Evolutionary conservation across 192 early-diverging fungal species (phyloP).

Genomic region (Bifiguratus adelaidae): DNA sequence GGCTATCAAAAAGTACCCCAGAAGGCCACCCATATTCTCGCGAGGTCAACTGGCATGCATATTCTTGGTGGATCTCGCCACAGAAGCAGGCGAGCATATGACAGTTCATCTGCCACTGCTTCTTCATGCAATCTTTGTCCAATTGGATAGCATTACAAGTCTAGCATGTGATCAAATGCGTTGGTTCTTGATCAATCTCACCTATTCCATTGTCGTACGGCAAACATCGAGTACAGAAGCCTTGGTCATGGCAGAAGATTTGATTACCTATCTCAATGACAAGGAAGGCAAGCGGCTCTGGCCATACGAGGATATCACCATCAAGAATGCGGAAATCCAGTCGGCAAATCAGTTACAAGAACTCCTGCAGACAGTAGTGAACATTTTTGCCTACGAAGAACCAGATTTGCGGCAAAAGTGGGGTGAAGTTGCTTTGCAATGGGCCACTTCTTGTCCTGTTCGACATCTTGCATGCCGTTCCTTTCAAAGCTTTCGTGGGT

Average conservation of each 20-base stretch:
- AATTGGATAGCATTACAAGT: slow-evolving; percentile 69
- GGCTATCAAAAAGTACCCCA: slow-evolving; percentile 47
- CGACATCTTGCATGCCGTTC: slow-evolving; percentile 82
- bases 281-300: slow-evolving; percentile 72
- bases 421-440: slow-evolving; percentile 71
- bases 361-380: slow-evolving; percentile 30
- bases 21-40: slow-evolving; percentile 54
- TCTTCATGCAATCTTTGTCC: slow-evolving; percentile 68
- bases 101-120: slow-evolving; percentile 56
- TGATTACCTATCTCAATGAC: slow-evolving; percentile 32
- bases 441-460: slow-evolving; percentile 77
- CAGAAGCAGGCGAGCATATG: slow-evolving; percentile 59
- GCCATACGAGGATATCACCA: slow-evolving; percentile 71
- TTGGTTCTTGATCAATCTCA: slow-evolving; percentile 62
- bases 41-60: slow-evolving; percentile 66
- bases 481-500: slow-evolving; percentile 67
- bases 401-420: slow-evolving; percentile 50
- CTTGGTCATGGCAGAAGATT: slow-evolving; percentile 24
- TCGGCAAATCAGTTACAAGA: slow-evolving; percentile 35
- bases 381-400: slow-evolving; percentile 32
- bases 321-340: slow-evolving; percentile 26
- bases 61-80: slow-evolving; percentile 69
- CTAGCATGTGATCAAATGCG: slow-evolving; percentile 69
- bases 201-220: slow-evolving; percentile 57
- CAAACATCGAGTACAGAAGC: slow-evolving; percentile 44